These are phyloP conservation scores for Blastobotrys petasosporus DNA, from an alignment of 1,139 yeast genomes.

Conservation along the genomic window DNA sequence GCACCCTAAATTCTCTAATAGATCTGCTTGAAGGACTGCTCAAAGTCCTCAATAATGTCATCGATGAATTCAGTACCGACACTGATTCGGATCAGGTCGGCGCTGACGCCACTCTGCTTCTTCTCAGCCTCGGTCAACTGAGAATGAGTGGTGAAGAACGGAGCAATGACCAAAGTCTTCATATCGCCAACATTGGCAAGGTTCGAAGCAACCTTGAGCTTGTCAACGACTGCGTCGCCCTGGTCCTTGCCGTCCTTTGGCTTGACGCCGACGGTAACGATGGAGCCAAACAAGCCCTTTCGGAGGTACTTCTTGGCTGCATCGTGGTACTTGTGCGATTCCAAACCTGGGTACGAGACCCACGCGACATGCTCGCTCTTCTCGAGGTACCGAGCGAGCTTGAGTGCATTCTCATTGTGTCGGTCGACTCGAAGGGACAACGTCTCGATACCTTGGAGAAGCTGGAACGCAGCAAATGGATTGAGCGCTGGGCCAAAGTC, in stretches of 20 bases:
- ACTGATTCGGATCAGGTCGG: conserved; percentile 81
- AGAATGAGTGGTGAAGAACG: conserved; percentile 92
- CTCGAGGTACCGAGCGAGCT: conserved; percentile 73
- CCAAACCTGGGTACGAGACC: conserved; percentile 91
- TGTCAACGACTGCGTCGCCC: conserved; percentile 78
- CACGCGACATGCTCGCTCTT: conserved; percentile 65
- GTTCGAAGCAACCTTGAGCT: conserved; percentile 76
- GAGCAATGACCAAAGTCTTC: conserved; percentile 91
- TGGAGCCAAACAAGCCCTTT: conserved; percentile 71
- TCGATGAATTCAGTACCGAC: conserved; percentile 88
- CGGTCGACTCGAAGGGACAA: conserved; percentile 89
- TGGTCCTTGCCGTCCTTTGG: conserved; percentile 48
- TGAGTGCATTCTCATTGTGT: conserved; percentile 78
- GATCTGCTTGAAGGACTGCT: conserved; percentile 54
- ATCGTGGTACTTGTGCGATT: conserved; percentile 75
- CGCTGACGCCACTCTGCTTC: conserved; percentile 73
- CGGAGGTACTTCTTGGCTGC: conserved; percentile 74
- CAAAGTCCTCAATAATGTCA: conserved; percentile 81
- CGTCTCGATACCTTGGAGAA: conserved; percentile 90
- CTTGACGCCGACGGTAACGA: conserved; percentile 83
- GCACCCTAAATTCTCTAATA: conserved; percentile 16
- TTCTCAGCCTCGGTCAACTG: conserved; percentile 82
- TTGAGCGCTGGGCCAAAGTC: conserved; percentile 86
- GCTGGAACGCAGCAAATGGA: conserved; percentile 83
- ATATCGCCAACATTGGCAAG: conserved; percentile 96